A percentile compares a stretch with the other conserved stretches of the same genome.
Conservation (phyloP, 352 stramenopile species). For the Phytophthora cactorum region DNA sequence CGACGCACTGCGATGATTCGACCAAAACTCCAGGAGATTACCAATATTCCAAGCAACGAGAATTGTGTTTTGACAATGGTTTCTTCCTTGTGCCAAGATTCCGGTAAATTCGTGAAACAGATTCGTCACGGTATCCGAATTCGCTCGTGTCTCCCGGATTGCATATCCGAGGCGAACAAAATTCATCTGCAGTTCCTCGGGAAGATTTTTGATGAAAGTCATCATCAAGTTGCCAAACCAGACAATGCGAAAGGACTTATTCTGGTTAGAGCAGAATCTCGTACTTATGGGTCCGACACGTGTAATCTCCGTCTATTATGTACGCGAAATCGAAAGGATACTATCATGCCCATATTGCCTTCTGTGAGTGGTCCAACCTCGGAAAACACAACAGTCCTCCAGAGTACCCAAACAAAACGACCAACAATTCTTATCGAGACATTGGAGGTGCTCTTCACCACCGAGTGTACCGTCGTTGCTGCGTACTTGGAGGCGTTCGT, state of each 20-base stretch:
- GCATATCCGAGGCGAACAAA: background rate
- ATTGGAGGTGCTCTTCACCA: constrained; percentile 30
- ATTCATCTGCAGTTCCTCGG: background rate
- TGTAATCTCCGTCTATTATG: background rate
- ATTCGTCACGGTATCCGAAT: background rate
- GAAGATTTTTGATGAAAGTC: background rate
- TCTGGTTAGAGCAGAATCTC: background rate
- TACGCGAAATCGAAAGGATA: background rate
- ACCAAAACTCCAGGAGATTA: background rate
- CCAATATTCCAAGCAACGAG: background rate
- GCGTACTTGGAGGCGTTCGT: constrained; percentile 49
- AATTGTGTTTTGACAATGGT: constrained; percentile 1
- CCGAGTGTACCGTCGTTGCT: constrained; percentile 38
- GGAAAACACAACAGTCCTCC: background rate
- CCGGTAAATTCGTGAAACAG: background rate
- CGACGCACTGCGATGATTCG: background rate
- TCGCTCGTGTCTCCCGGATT: background rate
- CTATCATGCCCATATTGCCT: background rate
- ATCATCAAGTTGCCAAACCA: background rate
- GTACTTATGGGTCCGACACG: background rate
- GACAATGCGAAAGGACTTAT: background rate
- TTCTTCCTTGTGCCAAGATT: background rate
- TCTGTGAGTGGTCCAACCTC: background rate
- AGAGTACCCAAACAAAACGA: background rate
- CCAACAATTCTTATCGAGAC: constrained; percentile 9